phyloP scores from a whole-genome alignment of 208 protist species.

The Leptomonas pyrrhocoris region DNA sequence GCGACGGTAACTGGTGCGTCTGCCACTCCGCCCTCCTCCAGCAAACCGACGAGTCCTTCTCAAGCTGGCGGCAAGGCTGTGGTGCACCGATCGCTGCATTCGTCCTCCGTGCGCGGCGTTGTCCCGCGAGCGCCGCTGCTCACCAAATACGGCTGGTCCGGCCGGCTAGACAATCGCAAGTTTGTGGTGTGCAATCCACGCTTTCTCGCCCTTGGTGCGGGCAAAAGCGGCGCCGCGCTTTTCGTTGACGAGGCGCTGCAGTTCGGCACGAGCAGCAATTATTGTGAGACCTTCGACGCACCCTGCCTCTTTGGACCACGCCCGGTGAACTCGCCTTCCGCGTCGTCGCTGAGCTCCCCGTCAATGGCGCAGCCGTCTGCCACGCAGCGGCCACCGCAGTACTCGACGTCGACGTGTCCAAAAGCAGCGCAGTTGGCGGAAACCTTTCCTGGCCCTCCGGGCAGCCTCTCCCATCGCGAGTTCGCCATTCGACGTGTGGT shows the following conservation, averaged over 20 bases:
- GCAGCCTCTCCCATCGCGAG: slow-evolving; percentile 19
- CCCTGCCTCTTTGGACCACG: slow-evolving; percentile 43
- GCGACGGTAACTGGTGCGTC: too few species aligned
- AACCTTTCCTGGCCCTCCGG: not conserved
- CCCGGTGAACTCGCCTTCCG: not conserved
- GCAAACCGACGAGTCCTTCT: not conserved
- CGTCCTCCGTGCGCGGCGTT: not conserved
- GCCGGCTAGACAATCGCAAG: slow-evolving; percentile 29
- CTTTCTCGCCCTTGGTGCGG: slow-evolving; percentile 61
- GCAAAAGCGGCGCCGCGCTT: slow-evolving; percentile 53
- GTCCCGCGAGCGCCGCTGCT: slow-evolving; percentile 28
- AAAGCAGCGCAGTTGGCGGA: not conserved
- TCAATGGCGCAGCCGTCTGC: too few species aligned
- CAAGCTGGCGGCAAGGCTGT: not conserved
- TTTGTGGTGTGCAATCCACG: slow-evolving; percentile 54
- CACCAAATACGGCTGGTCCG: slow-evolving; percentile 38
- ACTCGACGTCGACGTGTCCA: not conserved
- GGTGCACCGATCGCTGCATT: not conserved
- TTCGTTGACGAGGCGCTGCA: slow-evolving; percentile 57
- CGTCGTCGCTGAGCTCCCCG: not conserved
- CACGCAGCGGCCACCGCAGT: not conserved
- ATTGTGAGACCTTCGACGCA: slow-evolving; percentile 56
- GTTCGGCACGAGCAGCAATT: slow-evolving; percentile 55
- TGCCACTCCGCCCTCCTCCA: slow-evolving; percentile 2
- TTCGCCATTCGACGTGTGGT: slow-evolving; percentile 29